phyloP scores from a whole-genome alignment of 2,329 filamentous ascomycete species.

The Cladosporium sp. region DNA sequence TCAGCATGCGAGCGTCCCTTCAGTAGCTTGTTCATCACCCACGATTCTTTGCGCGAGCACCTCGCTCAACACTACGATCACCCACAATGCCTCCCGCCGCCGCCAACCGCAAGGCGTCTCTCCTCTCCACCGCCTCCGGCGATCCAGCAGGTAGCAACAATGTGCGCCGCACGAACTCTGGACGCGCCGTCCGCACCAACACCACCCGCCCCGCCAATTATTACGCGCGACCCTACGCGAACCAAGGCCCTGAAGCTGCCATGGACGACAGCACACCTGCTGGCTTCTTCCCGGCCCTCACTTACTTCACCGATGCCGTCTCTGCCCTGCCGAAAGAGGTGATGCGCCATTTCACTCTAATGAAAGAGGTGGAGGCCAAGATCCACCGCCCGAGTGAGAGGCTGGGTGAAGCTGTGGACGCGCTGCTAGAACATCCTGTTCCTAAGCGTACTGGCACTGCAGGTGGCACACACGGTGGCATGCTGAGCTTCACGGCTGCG shows the following conservation, averaged over 20 bases:
- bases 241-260: conserved; percentile 21
- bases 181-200: conserved; percentile 44
- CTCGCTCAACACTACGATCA: background rate
- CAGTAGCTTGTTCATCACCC: background rate
- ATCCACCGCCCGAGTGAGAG: conserved; percentile 83
- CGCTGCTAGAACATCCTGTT: conserved; percentile 48
- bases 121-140: conserved; percentile 4
- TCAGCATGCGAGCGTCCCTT: conserved; percentile 5
- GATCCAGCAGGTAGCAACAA: conserved; percentile 4
- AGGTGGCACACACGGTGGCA: conserved; percentile 15
- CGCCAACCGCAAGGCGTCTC: conserved; percentile 10
- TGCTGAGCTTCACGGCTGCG: conserved; percentile 35
- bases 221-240: conserved; percentile 47
- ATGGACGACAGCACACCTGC: conserved; percentile 23
- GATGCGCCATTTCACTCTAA: conserved; percentile 87
- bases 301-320: conserved; percentile 84
- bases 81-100: conserved; percentile 10
- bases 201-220: conserved; percentile 46
- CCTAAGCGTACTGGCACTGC: conserved; percentile 31
- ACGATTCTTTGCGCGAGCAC: background rate
- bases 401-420: conserved; percentile 70
- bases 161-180: conserved; percentile 31
- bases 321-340: conserved; percentile 91
- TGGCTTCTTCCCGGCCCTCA: conserved; percentile 62
- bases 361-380: conserved; percentile 98